Evolutionary conservation across 2,329 filamentous ascomycete species (phyloP), one percentile per base, ranked within the genome.

Genomic region (Periconia sp.): DNA sequence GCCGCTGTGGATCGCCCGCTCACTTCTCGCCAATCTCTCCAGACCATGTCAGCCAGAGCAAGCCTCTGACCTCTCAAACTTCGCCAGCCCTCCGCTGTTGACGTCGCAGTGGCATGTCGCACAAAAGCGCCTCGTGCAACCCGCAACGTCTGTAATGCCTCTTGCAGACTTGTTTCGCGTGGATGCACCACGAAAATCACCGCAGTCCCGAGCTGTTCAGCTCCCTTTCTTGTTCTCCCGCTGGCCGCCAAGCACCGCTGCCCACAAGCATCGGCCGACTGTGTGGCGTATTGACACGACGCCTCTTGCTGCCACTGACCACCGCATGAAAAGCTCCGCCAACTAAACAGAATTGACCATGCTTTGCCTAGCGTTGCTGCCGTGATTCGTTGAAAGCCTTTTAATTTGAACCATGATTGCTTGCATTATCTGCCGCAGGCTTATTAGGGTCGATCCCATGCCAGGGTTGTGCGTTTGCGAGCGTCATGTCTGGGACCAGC

Each of bases 321-420:
- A 35, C 32, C 7, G 16, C 17, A 21, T 22, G 9, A 35, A 35
- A 35, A 35, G 21, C 32, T 35, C 32, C 32, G 32, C 18, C 16
- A 19, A 28, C 25, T 28, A 28, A 13, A 28, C 25, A 28, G 18
- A 22, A 23, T 24, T 22, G n/a, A 33, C 32, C 17, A 12, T 4
- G 17, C 17, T 22, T 35, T 4, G 32, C 17, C 34, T 43, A 43
- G 43, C 17, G 29, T 24, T 22, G 16, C 21, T 36, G 18, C 23
- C 21, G 36, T 37, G 19, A 43, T 50, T 43, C 34, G 43, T 13
- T 29, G 13, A 17, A 28, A 28, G 38, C 39, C 38, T 36, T 18
- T 42, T 21, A 24, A 37, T 37, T 12, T 17, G 18, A 29, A 37
- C 34, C 42, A 21, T 44, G 26, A 46, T 44, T 52, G 46, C 42